Evolutionary conservation across 257 asterid species (phyloP).

Genomic region (Striga asiatica): DNA sequence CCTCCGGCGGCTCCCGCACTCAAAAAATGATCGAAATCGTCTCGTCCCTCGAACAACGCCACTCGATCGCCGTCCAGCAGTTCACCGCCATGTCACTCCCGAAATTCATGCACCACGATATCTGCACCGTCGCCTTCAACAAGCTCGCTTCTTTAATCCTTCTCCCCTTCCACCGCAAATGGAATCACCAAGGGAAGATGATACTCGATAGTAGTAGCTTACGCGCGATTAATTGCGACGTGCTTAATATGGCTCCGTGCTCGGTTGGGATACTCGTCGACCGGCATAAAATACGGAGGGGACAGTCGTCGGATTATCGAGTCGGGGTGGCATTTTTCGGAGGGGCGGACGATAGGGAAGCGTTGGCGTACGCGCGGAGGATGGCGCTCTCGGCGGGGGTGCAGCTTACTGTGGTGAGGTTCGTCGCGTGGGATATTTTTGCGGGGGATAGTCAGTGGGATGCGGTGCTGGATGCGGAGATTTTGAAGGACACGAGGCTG

Average conservation of each 20-base stretch:
- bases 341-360: conserved; percentile 82
- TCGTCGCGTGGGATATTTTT: conserved; percentile 47
- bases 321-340: conserved; percentile 70
- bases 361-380: conserved; percentile 52
- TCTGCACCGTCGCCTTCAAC: conserved; percentile 58
- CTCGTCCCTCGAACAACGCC: conserved; percentile 29
- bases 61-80: conserved; percentile 27
- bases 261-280: conserved; percentile 69
- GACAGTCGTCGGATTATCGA: conserved; percentile 21
- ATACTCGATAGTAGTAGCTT: conserved; percentile 36
- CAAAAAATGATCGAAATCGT: conserved; percentile 46
- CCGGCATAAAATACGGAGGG: conserved; percentile 47
- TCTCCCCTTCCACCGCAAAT: conserved; percentile 68
- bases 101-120: conserved; percentile 69
- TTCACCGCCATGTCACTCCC: conserved; percentile 60
- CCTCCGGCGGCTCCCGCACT: conserved; percentile 40
- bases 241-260: conserved; percentile 70
- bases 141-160: conserved; percentile 46
- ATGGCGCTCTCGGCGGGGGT: conserved; percentile 49
- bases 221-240: conserved; percentile 49
- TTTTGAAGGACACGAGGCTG: conserved; percentile 57
- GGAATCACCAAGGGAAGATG: conserved; percentile 74
- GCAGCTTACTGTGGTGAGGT: conserved; percentile 48
- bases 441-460: conserved; percentile 73
- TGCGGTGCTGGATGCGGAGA: conserved; percentile 68